A percentile compares a stretch with the other conserved stretches of the same genome.
phyloP scores from a whole-genome alignment of 306 rosid species.

The Casuarina glauca region DNA sequence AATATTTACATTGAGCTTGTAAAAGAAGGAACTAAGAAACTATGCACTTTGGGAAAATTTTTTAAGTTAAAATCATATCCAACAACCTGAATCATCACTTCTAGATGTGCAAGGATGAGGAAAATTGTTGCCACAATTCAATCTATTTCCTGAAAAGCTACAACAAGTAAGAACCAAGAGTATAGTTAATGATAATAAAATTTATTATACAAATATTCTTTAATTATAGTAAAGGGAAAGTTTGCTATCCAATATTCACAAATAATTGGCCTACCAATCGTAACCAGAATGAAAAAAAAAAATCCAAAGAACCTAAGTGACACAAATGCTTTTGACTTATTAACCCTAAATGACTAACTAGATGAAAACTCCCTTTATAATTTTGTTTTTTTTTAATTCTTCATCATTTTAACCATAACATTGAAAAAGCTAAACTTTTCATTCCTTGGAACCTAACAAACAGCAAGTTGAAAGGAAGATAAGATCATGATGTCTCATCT shows the following conservation, averaged over 20 bases:
- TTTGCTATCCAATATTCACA: background rate
- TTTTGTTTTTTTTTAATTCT: too few species aligned
- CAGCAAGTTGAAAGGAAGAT: background rate
- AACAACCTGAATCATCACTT: constrained; percentile 60
- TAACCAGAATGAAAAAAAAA: background rate
- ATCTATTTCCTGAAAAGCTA: constrained; percentile 87
- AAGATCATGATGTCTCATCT: background rate
- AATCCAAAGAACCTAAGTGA: background rate
- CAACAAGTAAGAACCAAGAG: constrained; percentile 33
- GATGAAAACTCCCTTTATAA: background rate
- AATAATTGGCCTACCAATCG: background rate
- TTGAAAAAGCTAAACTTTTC: background rate
- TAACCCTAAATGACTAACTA: background rate
- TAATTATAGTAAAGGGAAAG: background rate
- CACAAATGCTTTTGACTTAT: background rate
- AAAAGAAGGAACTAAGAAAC: constrained; percentile 5
- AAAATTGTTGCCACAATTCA: constrained; percentile 61
- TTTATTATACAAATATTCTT: background rate
- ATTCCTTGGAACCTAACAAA: background rate
- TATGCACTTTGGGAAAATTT: background rate
- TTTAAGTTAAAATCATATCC: constrained; percentile 18
- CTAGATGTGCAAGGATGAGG: constrained; percentile 53
- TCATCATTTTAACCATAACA: background rate
- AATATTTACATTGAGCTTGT: constrained; percentile 29
- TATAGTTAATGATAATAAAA: constrained; percentile 1